phyloP scores from a whole-genome alignment of 257 asterid genomes.

The Solanum stenotomum region DNA sequence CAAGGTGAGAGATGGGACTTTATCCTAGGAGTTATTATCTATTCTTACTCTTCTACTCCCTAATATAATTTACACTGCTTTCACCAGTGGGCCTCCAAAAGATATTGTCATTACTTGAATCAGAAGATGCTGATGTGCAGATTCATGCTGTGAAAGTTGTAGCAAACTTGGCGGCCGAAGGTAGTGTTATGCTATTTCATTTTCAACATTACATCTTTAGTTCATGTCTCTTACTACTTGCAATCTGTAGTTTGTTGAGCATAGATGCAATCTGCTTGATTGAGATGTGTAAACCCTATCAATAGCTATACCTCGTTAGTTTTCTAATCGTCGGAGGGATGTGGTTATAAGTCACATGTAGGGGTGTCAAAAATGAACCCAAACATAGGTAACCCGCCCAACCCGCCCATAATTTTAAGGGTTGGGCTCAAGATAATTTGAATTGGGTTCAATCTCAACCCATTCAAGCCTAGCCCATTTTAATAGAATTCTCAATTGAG shows the following conservation, averaged over 20 bases:
- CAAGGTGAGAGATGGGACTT: slow-evolving; percentile 47
- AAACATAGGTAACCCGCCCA: too few species aligned
- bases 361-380: too few species aligned
- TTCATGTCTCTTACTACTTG: not conserved
- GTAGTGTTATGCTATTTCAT: slow-evolving; percentile 15
- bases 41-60: not conserved
- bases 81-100: slow-evolving; percentile 77
- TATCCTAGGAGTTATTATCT: not conserved
- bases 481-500: too few species aligned
- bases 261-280: not conserved
- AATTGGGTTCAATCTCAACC: too few species aligned
- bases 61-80: slow-evolving; percentile 5
- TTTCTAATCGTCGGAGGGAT: not conserved
- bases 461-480: too few species aligned
- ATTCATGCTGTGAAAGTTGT: slow-evolving; percentile 94
- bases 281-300: not conserved
- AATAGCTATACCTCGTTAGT: not conserved
- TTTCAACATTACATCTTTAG: not conserved
- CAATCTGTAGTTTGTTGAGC: not conserved
- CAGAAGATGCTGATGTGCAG: slow-evolving; percentile 80
- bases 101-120: slow-evolving; percentile 75
- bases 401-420: too few species aligned
- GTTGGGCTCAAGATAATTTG: too few species aligned
- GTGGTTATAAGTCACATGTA: not conserved
- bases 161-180: slow-evolving; percentile 96